Percentiles rank a stretch among this genome's conserved stretches.
Conservation (phyloP, 2,329 filamentous ascomycete genomes). For the Thielaviopsis punctulata region DNA sequence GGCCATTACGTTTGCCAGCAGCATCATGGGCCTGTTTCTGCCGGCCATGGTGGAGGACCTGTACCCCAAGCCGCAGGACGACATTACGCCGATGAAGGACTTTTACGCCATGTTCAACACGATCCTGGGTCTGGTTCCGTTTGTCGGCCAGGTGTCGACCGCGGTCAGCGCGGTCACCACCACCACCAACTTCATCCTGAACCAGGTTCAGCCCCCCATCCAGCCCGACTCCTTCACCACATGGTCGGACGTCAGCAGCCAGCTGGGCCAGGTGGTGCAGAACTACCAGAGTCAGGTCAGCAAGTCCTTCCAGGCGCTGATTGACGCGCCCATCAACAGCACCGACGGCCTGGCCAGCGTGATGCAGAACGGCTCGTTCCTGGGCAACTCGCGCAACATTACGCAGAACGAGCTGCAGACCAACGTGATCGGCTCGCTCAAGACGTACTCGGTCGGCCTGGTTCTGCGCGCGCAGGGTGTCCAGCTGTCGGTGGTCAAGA, state of each 20-base stretch:
- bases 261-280: constrained; percentile 6
- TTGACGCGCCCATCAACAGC: constrained; percentile 10
- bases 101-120: constrained; percentile 11
- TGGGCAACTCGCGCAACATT: constrained; percentile 11
- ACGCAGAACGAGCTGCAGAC: constrained; percentile 12
- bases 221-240: not conserved
- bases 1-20: constrained; percentile 11
- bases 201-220: constrained; percentile 2
- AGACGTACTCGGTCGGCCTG: constrained; percentile 7
- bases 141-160: constrained; percentile 6
- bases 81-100: constrained; percentile 8
- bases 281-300: constrained; percentile 7
- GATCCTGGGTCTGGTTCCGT: constrained; percentile 8
- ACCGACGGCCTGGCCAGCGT: constrained; percentile 6
- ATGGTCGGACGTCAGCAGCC: constrained; percentile 6
- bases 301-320: constrained; percentile 6
- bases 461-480: constrained; percentile 10
- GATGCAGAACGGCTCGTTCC: constrained; percentile 10
- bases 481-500: constrained; percentile 6
- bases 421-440: constrained; percentile 5
- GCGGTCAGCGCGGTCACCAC: not conserved
- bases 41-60: constrained; percentile 12
- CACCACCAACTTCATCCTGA: not conserved
- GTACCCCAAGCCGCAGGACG: constrained; percentile 9
- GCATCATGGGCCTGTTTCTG: constrained; percentile 11